Base-by-base conservation (phyloP, 495 filamentous ascomycete genomes). In the Evansstolkia leycettana region DNA sequence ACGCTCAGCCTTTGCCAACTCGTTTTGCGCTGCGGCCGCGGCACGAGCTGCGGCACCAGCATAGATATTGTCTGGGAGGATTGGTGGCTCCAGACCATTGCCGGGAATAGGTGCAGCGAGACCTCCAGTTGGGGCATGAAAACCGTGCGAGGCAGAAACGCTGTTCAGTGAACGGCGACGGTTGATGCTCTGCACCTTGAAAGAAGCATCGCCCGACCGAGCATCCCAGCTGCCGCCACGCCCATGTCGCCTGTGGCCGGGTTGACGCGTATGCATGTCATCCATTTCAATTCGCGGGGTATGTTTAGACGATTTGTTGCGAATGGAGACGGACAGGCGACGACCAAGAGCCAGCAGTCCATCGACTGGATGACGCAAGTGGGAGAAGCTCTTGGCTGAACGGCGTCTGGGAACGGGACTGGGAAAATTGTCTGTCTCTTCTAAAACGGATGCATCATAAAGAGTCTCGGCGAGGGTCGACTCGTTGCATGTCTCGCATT, bases 31-130 rank as follows among this genome's bases (percentile, higher is more conserved):
- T 14, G 73, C 73, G 1, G 78, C 82, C 8, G 77, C 78, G 7
- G 78, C 76, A 28, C 80, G 72, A 32, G 80, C 76, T 5, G 82
- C 81, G 0, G 79, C 78, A 11, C 76, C 79, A n/a, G 75, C 73
- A 19, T 59, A 71, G 15, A 54, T 37, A 34, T 64, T 46, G 33
- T 59, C 44, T 0, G 62, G 55, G 15, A 66, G 38, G 28, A 65
- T 51, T 1, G 64, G 62, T 13, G 60, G 58, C 38, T 58, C 65
- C 20, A 44, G 37, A 5, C 61, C 56, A 38, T 51, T 50, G 3
- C 61, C 61, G 6, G 61, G 62, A 33, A 68, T 55, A 9, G 57
- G 55, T 8, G 34, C 43, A 7, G 47, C 36, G n/a, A 52, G 31
- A 9, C 48, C 45, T 7, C 49, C 43, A 16, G 52, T 58, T 5